Percentiles rank a stretch among this genome's conserved stretches.
Evolutionary conservation across 2,329 filamentous ascomycete genomes (phyloP).

Genomic region (Pseudocercospora crystallina): DNA sequence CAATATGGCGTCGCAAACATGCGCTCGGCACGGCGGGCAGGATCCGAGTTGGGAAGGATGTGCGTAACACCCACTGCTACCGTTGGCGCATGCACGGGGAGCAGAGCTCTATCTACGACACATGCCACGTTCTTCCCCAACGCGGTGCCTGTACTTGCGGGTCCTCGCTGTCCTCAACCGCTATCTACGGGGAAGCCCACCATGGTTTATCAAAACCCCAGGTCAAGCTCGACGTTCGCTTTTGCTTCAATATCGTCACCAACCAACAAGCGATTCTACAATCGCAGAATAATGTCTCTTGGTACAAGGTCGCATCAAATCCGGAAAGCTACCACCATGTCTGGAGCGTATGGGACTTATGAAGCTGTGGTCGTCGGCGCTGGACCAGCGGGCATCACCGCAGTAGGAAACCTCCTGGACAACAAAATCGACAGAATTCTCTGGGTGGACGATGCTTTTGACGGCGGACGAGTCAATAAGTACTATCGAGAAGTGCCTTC

Average conservation of each 20-base stretch:
- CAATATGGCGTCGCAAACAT: too few relatives aligned
- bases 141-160: not conserved
- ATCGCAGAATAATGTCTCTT: conserved; percentile 11
- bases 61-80: conserved; percentile 6
- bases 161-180: conserved; percentile 9
- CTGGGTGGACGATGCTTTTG: conserved; percentile 61
- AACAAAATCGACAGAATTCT: conserved; percentile 52
- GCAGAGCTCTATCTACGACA: conserved; percentile 10
- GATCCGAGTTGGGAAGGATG: conserved; percentile 3
- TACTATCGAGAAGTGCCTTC: conserved; percentile 63
- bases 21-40: not conserved
- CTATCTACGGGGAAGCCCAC: not conserved
- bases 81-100: conserved; percentile 2
- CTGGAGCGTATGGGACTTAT: conserved; percentile 32
- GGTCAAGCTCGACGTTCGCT: not conserved
- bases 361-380: conserved; percentile 60
- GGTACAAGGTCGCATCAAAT: conserved; percentile 2
- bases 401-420: conserved; percentile 62
- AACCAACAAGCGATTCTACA: not conserved
- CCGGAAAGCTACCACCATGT: conserved; percentile 18
- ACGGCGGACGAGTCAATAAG: conserved; percentile 43
- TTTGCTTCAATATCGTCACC: not conserved
- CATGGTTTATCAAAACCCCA: not conserved
- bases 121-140: not conserved
- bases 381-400: conserved; percentile 60